Evolutionary conservation across 306 rosid genomes (phyloP).

Genomic region (Citrullus amarus): DNA sequence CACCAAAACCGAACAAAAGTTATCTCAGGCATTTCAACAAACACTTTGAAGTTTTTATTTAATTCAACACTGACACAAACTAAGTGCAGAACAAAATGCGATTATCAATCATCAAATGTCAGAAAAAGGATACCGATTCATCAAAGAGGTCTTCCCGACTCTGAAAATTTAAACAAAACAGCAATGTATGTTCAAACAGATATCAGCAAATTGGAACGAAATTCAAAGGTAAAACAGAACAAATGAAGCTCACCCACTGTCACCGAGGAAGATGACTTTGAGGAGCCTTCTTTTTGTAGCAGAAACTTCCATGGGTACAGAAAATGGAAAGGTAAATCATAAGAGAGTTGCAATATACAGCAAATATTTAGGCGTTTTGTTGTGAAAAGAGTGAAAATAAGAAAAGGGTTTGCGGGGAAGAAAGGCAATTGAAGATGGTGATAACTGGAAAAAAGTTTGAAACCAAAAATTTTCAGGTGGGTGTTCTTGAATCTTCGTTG

Average conservation of each 20-base stretch:
- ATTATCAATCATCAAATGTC: not conserved
- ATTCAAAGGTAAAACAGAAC: not conserved
- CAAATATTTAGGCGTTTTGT: not conserved
- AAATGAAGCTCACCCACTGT: conserved; percentile 58
- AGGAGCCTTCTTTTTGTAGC: conserved; percentile 50
- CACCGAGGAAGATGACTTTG: conserved; percentile 85
- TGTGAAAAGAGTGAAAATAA: not conserved
- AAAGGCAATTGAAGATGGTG: not conserved
- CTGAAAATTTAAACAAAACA: conserved; percentile 29
- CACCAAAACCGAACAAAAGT: not conserved
- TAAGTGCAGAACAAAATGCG: not conserved
- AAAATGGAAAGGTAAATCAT: not conserved
- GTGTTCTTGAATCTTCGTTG: conserved; percentile 27
- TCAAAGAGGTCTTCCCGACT: conserved; percentile 84
- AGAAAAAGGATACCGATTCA: conserved; percentile 69
- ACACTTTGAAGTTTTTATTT: not conserved
- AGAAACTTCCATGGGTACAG: conserved; percentile 39
- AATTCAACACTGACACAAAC: not conserved
- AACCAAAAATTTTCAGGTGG: not conserved
- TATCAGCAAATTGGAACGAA: not conserved
- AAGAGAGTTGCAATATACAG: not conserved
- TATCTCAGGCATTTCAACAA: not conserved
- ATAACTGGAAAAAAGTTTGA: not conserved
- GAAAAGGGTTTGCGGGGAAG: not conserved
- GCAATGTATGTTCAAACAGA: not conserved